Conservation (phyloP, 768 basidiomycete genomes). For the Leccinum aurantiacum region DNA sequence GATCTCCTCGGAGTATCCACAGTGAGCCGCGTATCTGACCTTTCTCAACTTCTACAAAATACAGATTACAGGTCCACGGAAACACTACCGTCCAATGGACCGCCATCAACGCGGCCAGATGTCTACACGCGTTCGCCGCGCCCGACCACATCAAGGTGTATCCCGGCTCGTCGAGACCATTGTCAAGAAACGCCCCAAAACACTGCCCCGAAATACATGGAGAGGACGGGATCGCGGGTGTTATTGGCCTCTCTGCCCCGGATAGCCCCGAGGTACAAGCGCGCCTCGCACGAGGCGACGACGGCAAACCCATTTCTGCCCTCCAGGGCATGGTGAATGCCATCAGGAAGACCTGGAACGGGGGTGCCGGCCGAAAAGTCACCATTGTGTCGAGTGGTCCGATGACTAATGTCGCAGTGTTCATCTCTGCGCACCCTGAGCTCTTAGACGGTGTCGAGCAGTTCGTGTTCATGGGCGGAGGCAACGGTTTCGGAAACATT, state of each 20-base stretch:
- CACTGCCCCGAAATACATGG: conserved; percentile 84
- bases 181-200: conserved; percentile 53
- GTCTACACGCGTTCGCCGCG: conserved; percentile 74
- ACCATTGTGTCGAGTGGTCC: conserved; percentile 77
- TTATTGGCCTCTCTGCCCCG: conserved; percentile 65
- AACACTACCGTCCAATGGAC: conserved; percentile 67
- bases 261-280: conserved; percentile 50
- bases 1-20: conserved; percentile 82
- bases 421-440: conserved; percentile 58
- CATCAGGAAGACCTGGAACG: conserved; percentile 55
- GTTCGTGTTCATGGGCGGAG: conserved; percentile 85
- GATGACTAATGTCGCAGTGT: conserved; percentile 79
- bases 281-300: conserved; percentile 44
- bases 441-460: conserved; percentile 48
- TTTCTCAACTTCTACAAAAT: not conserved
- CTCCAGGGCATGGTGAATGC: conserved; percentile 66
- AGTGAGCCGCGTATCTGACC: conserved; percentile 39
- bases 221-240: conserved; percentile 78
- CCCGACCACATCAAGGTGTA: conserved; percentile 30
- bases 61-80: conserved; percentile 64
- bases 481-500: conserved; percentile 78
- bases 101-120: conserved; percentile 71
- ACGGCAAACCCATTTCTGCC: conserved; percentile 50
- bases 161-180: conserved; percentile 68
- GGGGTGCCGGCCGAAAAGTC: conserved; percentile 58